Evolutionary conservation across 345 rosid genomes (phyloP), one percentile per base, ranked within the genome.

Genomic region (Viola odorata): DNA sequence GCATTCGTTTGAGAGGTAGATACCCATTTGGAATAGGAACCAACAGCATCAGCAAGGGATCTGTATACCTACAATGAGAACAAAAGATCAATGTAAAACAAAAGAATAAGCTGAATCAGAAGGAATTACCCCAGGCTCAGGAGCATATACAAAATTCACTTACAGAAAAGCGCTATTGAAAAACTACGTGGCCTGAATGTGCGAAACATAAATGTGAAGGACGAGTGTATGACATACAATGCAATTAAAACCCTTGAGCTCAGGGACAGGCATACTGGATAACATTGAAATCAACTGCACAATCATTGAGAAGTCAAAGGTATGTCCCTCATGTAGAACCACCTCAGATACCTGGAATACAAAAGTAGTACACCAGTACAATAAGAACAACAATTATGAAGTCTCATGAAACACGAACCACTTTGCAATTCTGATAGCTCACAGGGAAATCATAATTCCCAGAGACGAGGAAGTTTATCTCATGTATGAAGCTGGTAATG

Each of bases 21-120:
- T 65, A 92, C 81, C 91, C 86, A 92, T 80, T 83, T 89, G 60
- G 98, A 89, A 78, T 84, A 92, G 63, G 98, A 92, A 73, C 96
- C 98, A 73, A 89, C 76, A 75, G 87, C 89, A 59, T 92, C 91
- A 38, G 98, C 91, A 61, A 89, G 85, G 55, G 96, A 83, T 76
- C 88, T 89, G 80, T 83, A 85, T 62, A 92, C 96, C 98, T 92
- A 79, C 66, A 83, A 77, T 45, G 50, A 68, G 71, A 40, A 67
- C 23, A 41, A 60, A 41, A 41, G 41, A 57, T 69, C 41, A 45
- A 56, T 42, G 42, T 67, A 59, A 48, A 4, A 15, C 39, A 1
- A 23, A 41, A 57, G 42, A 49, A 60, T 57, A 4, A 55, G 37
- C 13, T 13, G 15, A 49, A 49, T 17, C 52, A 12, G 32, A 23